Conservation (phyloP, 176 grass and related monocot species). For the Elaeis guineensis region DNA sequence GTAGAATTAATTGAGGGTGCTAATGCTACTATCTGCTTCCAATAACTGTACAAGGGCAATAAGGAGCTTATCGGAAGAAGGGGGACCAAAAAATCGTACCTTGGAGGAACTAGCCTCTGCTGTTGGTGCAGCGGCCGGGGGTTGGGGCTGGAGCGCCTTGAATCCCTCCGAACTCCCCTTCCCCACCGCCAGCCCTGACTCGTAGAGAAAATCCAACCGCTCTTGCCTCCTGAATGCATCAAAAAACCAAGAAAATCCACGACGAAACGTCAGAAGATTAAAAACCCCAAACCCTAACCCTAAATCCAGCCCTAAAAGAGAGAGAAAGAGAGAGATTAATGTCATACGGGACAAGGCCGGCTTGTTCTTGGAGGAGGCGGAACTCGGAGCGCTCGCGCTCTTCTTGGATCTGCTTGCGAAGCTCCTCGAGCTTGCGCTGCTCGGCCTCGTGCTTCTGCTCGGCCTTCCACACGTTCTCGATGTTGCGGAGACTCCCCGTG, state of each 20-base stretch:
- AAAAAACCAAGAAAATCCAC: too few species aligned
- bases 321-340: background rate
- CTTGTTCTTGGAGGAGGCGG: constrained; percentile 80
- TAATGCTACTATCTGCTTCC: too few species aligned
- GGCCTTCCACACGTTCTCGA: constrained; percentile 97
- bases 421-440: constrained; percentile 87
- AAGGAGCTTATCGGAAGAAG: too few species aligned
- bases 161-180: constrained; percentile 90
- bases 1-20: too few species aligned
- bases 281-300: constrained; percentile 19
- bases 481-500: constrained; percentile 90
- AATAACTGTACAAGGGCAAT: too few species aligned
- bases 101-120: constrained; percentile 48
- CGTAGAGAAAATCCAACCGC: constrained; percentile 93
- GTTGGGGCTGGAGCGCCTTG: constrained; percentile 58
- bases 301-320: constrained; percentile 6
- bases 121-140: constrained; percentile 20
- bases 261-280: too few species aligned
- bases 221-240: constrained; percentile 57
- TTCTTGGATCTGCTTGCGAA: constrained; percentile 88
- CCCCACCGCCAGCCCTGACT: constrained; percentile 80
- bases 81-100: constrained; percentile 18
- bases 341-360: constrained; percentile 73
- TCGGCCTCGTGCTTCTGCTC: constrained; percentile 94
- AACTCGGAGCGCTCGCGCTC: constrained; percentile 87